These are phyloP conservation scores for Leavenworthia alabamica DNA, from an alignment of 345 rosid species.

Conservation along the genomic window DNA sequence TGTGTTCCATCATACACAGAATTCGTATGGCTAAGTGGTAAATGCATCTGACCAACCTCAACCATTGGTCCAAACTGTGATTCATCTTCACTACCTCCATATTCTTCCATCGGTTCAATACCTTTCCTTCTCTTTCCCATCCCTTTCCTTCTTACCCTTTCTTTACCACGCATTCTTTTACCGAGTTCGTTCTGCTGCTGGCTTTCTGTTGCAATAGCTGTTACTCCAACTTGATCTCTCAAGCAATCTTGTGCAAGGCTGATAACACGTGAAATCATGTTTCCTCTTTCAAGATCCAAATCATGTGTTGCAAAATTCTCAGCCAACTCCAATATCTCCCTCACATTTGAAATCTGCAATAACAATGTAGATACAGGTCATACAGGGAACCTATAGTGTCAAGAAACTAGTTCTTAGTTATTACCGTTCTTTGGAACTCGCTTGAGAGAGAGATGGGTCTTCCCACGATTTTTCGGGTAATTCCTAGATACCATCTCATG, in stretches of 20 bases:
- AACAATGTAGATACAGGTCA: constrained; percentile 1
- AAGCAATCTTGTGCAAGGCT: constrained; percentile 74
- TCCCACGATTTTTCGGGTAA: constrained; percentile 79
- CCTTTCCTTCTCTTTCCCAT: constrained; percentile 60
- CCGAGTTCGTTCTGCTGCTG: constrained; percentile 47
- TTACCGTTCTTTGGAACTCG: constrained; percentile 79
- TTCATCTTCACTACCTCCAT: constrained; percentile 48
- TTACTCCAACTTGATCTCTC: constrained; percentile 62
- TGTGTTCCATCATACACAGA: constrained; percentile 37
- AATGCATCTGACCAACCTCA: constrained; percentile 48
- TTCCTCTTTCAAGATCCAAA: constrained; percentile 58
- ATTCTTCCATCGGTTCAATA: constrained; percentile 53
- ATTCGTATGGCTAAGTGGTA: constrained; percentile 31
- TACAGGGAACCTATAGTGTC: background rate
- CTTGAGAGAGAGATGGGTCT: constrained; percentile 79
- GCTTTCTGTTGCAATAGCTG: constrained; percentile 25
- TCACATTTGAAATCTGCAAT: constrained; percentile 65
- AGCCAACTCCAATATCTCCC: constrained; percentile 72
- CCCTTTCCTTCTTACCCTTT: constrained; percentile 68
- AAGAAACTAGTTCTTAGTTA: constrained; percentile 4
- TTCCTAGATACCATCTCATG: constrained; percentile 68
- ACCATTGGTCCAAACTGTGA: constrained; percentile 44
- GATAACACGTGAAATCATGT: constrained; percentile 61
- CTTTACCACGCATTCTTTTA: constrained; percentile 72
- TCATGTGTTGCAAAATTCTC: constrained; percentile 64